Base-by-base conservation (phyloP, 345 rosid genomes). In the Murraya koenigii region DNA sequence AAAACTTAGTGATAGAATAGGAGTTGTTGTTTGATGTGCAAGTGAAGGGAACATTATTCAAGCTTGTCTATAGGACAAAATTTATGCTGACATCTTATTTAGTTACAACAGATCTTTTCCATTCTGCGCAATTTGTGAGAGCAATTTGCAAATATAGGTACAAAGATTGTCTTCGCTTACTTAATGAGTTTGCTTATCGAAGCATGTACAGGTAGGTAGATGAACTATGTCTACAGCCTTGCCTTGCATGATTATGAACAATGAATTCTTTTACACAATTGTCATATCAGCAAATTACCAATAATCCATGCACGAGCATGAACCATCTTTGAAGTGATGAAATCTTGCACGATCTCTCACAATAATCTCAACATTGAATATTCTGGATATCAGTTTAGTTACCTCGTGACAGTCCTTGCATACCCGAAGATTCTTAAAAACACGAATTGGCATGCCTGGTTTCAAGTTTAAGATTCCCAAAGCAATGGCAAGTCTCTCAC, bases 401-500 rank as follows among this genome's bases (percentile, higher is more conserved):
- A 91, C 92, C 83, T 85, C 79, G 58, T 93, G 97, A 82, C 94
- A 94, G 77, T 94, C 95, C 9, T 69, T 86, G 82, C 97, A 94
- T 17, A 91, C 94, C 3, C 91, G 86, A 54, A 91, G 94, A 72
- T 94, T 94, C 87, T 94, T 94, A 65, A 91, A 89, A 58, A 89
- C 72, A 8, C 97, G 86, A 61, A 92, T 87, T 49, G 96, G 94
- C 25, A 75, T 58, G 13, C 94, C 92, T 8, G 87, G 86, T 80
- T 88, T 86, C 82, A 86, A 79, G 85, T 76, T 90, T 77, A 94
- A 66, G 26, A 94, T 85, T 58, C 97, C 93, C 56, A 87, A 79
- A 73, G 94, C 93, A 81, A 91, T 90, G 63, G 97, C 96, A 41
- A 94, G 94, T 78, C 97, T 88, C 84, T 92, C 94, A 41, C 96